These are phyloP conservation scores for Achaetomiella virescens DNA, from an alignment of 495 filamentous ascomycete species.

Conservation along the genomic window DNA sequence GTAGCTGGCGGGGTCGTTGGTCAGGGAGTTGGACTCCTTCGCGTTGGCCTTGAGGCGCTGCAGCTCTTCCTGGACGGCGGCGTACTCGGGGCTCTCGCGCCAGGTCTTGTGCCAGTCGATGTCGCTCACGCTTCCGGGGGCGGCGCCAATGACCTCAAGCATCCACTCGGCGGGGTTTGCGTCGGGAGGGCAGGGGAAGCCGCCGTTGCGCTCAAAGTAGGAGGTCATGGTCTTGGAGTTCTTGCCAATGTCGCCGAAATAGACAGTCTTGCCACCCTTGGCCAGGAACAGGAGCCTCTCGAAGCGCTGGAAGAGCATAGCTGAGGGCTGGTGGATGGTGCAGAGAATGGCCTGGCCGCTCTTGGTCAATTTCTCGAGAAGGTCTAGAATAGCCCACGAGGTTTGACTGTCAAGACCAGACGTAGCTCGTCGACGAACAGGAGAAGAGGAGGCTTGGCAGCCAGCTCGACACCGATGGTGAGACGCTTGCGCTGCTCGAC, in stretches of 20 bases:
- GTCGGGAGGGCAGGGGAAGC: conserved; percentile 60
- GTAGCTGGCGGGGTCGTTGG: conserved; percentile 34
- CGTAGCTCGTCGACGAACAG: conserved; percentile 87
- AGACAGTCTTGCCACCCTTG: conserved; percentile 75
- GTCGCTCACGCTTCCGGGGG: conserved; percentile 68
- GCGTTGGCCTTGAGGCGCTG: conserved; percentile 58
- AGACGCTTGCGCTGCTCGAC: conserved; percentile 87
- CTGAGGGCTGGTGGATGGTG: conserved; percentile 90
- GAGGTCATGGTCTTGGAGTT: conserved; percentile 64
- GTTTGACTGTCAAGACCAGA: conserved; percentile 82
- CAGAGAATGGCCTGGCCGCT: conserved; percentile 82
- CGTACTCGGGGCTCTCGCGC: conserved; percentile 68
- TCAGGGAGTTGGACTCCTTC: conserved; percentile 35
- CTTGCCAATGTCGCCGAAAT: conserved; percentile 84
- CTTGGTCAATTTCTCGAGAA: conserved; percentile 76
- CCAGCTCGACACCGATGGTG: conserved; percentile 88
- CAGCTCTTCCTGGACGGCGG: conserved; percentile 61
- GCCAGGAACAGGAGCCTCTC: conserved; percentile 81
- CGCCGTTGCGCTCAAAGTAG: conserved; percentile 81
- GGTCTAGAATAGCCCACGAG: conserved; percentile 73
- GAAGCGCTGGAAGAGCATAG: conserved; percentile 86
- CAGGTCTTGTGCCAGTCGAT: conserved; percentile 81
- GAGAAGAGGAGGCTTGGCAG: conserved; percentile 80
- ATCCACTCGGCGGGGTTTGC: conserved; percentile 97
- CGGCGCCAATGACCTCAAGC: conserved; percentile 87